Evolutionary conservation across 345 rosid genomes (phyloP).

Genomic region (Populus euphratica): DNA sequence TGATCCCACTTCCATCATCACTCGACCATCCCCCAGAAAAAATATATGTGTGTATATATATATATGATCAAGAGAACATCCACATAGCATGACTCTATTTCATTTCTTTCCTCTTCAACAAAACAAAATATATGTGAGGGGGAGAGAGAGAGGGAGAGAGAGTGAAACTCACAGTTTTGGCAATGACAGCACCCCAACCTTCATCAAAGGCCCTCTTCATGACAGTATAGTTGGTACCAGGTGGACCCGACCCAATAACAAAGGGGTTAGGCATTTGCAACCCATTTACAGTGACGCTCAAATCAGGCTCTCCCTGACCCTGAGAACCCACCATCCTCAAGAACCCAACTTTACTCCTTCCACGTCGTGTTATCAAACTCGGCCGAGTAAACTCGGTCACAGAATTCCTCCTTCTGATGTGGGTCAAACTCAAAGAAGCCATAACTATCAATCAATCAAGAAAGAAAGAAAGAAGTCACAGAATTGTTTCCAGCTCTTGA

Average conservation of each 20-base stretch:
- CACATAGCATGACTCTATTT: neutral
- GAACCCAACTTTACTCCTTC: constrained; percentile 43
- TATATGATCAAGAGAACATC: neutral
- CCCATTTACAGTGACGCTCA: constrained; percentile 83
- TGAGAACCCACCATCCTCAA: constrained; percentile 35
- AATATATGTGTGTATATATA: neutral
- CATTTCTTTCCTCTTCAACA: neutral
- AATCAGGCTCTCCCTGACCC: constrained; percentile 69
- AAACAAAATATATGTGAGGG: too few relatives aligned
- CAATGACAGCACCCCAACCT: constrained; percentile 99
- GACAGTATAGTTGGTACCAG: constrained; percentile 93
- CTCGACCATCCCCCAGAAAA: neutral
- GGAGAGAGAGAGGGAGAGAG: neutral
- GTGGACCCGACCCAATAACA: constrained; percentile 97
- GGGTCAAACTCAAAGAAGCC: constrained; percentile 56
- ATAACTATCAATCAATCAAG: constrained; percentile 19
- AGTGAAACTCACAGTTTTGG: constrained; percentile 73
- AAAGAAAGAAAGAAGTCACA: neutral
- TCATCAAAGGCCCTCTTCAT: constrained; percentile 97
- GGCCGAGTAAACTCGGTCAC: constrained; percentile 28
- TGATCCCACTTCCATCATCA: neutral
- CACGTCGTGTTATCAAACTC: constrained; percentile 22
- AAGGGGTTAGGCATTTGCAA: constrained; percentile 85
- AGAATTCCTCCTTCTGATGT: constrained; percentile 36
- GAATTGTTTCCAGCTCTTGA: neutral